phyloP scores from a whole-genome alignment of 495 filamentous ascomycete genomes.

The Alectoria sarmentosa region DNA sequence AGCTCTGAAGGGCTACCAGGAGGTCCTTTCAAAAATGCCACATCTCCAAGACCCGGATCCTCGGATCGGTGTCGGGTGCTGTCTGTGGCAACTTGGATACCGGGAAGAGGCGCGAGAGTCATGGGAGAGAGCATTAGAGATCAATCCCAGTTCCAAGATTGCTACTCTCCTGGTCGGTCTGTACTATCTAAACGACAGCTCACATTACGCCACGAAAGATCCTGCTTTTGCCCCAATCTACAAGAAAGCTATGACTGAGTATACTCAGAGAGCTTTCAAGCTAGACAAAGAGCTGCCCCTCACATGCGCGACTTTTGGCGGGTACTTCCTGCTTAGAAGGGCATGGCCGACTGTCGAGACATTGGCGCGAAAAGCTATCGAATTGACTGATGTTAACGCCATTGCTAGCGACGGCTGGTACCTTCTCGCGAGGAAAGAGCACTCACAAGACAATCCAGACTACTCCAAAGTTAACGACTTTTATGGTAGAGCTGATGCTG shows the following conservation, averaged over 20 bases:
- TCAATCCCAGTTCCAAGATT: slow-evolving; percentile 84
- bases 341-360: slow-evolving; percentile 69
- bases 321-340: slow-evolving; percentile 78
- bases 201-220: slow-evolving; percentile 66
- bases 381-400: slow-evolving; percentile 88
- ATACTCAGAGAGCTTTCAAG: slow-evolving; percentile 91
- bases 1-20: slow-evolving; percentile 77
- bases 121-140: slow-evolving; percentile 80
- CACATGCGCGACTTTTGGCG: slow-evolving; percentile 81
- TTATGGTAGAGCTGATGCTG: slow-evolving; percentile 81
- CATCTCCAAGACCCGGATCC: slow-evolving; percentile 91
- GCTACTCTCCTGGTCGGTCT: slow-evolving; percentile 85
- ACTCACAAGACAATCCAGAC: slow-evolving; percentile 60
- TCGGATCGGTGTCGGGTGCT: slow-evolving; percentile 89
- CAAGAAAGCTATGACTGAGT: slow-evolving; percentile 88
- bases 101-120: slow-evolving; percentile 86
- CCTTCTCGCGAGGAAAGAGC: slow-evolving; percentile 79
- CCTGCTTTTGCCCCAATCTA: slow-evolving; percentile 74
- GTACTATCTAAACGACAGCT: slow-evolving; percentile 78
- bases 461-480: slow-evolving; percentile 63
- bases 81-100: slow-evolving; percentile 88
- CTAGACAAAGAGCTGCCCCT: slow-evolving; percentile 88
- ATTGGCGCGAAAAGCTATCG: slow-evolving; percentile 86
- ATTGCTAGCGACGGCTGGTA: slow-evolving; percentile 98
- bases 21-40: slow-evolving; percentile 73